These are phyloP conservation scores for Gaertneriomyces semiglobifer DNA, from an alignment of 192 early-diverging fungal genomes.

Conservation along the genomic window DNA sequence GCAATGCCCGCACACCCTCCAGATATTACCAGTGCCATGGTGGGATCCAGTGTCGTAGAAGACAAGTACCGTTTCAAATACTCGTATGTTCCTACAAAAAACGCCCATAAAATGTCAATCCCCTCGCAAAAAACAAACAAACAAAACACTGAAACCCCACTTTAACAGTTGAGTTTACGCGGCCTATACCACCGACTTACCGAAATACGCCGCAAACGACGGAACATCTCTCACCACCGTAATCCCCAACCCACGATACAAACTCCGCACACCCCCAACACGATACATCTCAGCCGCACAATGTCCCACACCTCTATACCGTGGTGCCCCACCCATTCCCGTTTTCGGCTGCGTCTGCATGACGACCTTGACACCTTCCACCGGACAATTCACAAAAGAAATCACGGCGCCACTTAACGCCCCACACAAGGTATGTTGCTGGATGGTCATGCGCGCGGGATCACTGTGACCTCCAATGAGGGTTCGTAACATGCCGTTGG, in stretches of 20 bases:
- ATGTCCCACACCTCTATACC: constrained; percentile 17
- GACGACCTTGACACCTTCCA: constrained; percentile 68
- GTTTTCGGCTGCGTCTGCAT: constrained; percentile 55
- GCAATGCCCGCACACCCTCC: constrained; percentile 43
- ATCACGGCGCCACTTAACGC: constrained; percentile 64
- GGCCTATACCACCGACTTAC: constrained; percentile 1
- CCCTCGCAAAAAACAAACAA: background rate
- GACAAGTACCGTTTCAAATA: constrained; percentile 6
- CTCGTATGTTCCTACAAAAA: constrained; percentile 2
- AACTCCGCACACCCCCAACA: constrained; percentile 20
- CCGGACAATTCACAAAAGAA: constrained; percentile 63
- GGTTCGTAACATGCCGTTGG: constrained; percentile 60
- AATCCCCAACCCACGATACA: constrained; percentile 40
- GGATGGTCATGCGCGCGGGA: no score
- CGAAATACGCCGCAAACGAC: constrained; percentile 41
- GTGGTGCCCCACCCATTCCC: background rate
- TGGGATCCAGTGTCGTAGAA: background rate
- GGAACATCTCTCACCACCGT: constrained; percentile 42
- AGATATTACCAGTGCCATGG: background rate
- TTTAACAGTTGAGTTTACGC: background rate
- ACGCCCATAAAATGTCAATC: background rate
- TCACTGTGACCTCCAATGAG: constrained; percentile 39
- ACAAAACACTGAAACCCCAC: background rate
- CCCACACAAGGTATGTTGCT: constrained; percentile 54
- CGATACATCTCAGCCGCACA: constrained; percentile 9